phyloP scores from a whole-genome alignment of 192 early-diverging fungal species.

The Spizellomyces punctatus region DNA sequence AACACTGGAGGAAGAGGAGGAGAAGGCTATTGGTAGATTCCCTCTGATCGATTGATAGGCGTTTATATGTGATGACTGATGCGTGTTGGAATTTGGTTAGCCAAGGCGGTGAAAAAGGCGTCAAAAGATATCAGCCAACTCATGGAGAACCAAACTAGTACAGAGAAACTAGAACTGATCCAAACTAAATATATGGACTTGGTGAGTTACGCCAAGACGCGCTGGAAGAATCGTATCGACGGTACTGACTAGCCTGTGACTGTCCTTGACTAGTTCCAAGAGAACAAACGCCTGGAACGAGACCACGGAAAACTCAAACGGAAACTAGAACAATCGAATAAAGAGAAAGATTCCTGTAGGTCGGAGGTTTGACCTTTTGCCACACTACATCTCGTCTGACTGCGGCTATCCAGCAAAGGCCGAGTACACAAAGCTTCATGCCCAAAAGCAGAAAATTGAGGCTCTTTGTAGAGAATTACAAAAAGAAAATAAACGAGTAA shows the following conservation, averaged over 20 bases:
- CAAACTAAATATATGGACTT: conserved; percentile 62
- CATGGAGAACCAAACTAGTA: conserved; percentile 26
- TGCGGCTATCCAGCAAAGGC: conserved; percentile 25
- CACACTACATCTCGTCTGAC: not conserved
- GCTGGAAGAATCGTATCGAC: not conserved
- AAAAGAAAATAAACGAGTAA: conserved; percentile 57
- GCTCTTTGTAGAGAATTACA: conserved; percentile 63
- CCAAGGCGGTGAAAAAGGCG: conserved; percentile 61
- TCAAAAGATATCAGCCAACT: conserved; percentile 55
- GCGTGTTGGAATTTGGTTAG: conserved; percentile 27
- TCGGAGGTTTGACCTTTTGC: conserved; percentile 2
- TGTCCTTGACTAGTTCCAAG: conserved; percentile 49
- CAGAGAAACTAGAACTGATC: conserved; percentile 41
- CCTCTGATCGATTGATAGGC: not conserved
- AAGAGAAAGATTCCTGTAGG: conserved; percentile 51
- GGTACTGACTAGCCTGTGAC: not conserved
- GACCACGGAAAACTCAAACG: conserved; percentile 51
- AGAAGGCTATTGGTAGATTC: conserved; percentile 54
- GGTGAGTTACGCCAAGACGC: conserved; percentile 34
- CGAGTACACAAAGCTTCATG: conserved; percentile 31
- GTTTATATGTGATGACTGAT: not conserved
- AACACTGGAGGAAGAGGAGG: conserved; percentile 56
- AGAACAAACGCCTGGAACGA: conserved; percentile 58
- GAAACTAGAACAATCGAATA: conserved; percentile 49
- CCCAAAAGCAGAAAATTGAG: conserved; percentile 58